Evolutionary conservation across 306 rosid species (phyloP).

Genomic region (Trichosanthes cucumerina): DNA sequence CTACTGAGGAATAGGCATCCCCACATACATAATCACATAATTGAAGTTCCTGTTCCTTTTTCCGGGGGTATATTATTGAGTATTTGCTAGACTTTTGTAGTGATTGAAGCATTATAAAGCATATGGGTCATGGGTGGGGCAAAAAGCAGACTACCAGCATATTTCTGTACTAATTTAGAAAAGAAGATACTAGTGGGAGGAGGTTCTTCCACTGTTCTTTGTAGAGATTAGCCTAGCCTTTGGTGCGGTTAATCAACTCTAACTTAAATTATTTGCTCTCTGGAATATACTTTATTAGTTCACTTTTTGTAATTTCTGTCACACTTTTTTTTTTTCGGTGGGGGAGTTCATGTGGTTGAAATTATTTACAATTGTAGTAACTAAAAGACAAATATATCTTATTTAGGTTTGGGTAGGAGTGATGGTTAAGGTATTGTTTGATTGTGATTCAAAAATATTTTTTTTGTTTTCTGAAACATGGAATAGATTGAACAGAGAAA

Average conservation of each 20-base stretch:
- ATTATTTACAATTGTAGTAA: not conserved
- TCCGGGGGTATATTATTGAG: not conserved
- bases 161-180: conserved; percentile 28
- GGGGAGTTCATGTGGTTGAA: not conserved
- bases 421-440: not conserved
- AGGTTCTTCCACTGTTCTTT: conserved; percentile 12
- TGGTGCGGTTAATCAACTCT: conserved; percentile 18
- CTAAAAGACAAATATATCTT: not conserved
- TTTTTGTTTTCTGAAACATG: not conserved
- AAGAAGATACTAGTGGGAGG: conserved; percentile 17
- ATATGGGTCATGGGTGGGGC: conserved; percentile 17
- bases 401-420: not conserved
- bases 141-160: conserved; percentile 18
- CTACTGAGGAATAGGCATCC: conserved; percentile 45
- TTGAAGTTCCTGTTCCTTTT: conserved; percentile 17
- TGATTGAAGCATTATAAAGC: conserved; percentile 27
- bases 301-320: not conserved
- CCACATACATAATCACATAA: conserved; percentile 18
- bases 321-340: not conserved
- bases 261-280: not conserved
- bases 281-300: not conserved
- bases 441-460: not conserved
- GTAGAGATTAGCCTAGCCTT: conserved; percentile 14
- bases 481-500: not conserved
- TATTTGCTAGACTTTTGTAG: conserved; percentile 21